Evolutionary conservation across 2,329 filamentous ascomycete species (phyloP), one percentile per base, ranked within the genome.

Genomic region (Pseudocercospora fijiensis): DNA sequence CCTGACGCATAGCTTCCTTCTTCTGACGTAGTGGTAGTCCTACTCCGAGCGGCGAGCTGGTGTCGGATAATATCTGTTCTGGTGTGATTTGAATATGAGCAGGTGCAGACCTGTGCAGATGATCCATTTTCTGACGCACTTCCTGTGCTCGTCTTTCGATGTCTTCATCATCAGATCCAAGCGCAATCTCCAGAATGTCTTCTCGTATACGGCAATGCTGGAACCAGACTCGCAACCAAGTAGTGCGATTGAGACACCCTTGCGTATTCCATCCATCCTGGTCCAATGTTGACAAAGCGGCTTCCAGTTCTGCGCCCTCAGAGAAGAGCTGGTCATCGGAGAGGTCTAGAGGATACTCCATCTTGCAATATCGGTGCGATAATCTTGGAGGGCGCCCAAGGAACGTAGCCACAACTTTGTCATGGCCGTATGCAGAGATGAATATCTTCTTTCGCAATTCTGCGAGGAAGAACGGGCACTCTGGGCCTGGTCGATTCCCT

Each of bases 181-280:
- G 73, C 0, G 84, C 84, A 22, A 87, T 77, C 65, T 87, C 83
- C 4, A 88, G 77, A 4, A 88, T 81, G 55, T 88, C 85, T 65
- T 88, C 85, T 2, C 83, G 78, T 7, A 88, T 78, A 0, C 78
- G 70, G 2, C 81, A 80, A 37, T 87, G 78, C 10, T 80, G 76
- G 1, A 78, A 77, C 51, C 81, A 80, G 0, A 82, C 79, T 26
- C 85, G 76, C 0, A 76, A 69, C 60, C 81, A 78, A 0, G 84
- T 85, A 0, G 78, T 76, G 0, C 80, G 71, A 20, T 80, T 76
- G 0, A 85, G 68, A 0, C 74, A 70, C 0, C 81, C 81, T 0
- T 76, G 70, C 0, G 76, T 80, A 37, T 84, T 85, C 83, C 84
- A 87, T 0, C 85, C 85, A 41, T 81, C 73, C 0, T 72, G 65